Evolutionary conservation across 805 yeast species (phyloP).

Genomic region (Metschnikowia orientalis): DNA sequence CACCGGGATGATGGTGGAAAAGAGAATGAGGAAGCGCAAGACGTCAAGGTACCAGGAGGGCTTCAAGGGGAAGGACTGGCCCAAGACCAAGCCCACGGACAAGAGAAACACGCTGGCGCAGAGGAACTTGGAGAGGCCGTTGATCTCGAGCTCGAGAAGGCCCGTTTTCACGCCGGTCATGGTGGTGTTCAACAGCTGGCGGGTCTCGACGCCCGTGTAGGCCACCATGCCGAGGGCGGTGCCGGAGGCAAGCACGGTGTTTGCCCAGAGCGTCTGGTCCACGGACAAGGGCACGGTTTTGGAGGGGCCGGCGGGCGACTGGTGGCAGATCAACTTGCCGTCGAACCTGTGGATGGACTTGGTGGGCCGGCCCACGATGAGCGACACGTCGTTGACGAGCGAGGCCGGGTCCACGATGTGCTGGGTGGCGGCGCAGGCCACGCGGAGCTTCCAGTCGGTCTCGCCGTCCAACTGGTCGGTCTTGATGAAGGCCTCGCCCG

Average conservation of each 20-base stretch:
- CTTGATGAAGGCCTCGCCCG: constrained; percentile 81
- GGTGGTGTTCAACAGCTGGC: constrained; percentile 93
- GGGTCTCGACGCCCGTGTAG: constrained; percentile 89
- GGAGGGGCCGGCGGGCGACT: constrained; percentile 24
- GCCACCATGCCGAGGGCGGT: constrained; percentile 82
- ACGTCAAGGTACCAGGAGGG: constrained; percentile 84
- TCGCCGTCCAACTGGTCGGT: constrained; percentile 99
- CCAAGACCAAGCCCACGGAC: constrained; percentile 70
- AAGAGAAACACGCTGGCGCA: constrained; percentile 82
- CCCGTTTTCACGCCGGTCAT: constrained; percentile 85
- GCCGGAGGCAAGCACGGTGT: constrained; percentile 94
- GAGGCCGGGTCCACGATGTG: constrained; percentile 41
- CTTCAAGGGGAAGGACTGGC: constrained; percentile 63
- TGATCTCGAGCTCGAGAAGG: constrained; percentile 84
- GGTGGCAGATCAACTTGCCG: constrained; percentile 64
- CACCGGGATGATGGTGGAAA: constrained; percentile 95
- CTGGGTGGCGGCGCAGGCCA: constrained; percentile 75
- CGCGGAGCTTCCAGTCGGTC: constrained; percentile 95
- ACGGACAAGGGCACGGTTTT: constrained; percentile 64
- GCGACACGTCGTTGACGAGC: constrained; percentile 44
- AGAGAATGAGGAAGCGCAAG: constrained; percentile 83
- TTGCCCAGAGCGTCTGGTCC: constrained; percentile 97
- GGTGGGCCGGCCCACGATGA: constrained; percentile 77
- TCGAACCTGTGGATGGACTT: constrained; percentile 77
- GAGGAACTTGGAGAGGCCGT: constrained; percentile 77